Evolutionary conservation across 345 rosid genomes (phyloP), one percentile per base, ranked within the genome.

Genomic region (Carallia brachiata): DNA sequence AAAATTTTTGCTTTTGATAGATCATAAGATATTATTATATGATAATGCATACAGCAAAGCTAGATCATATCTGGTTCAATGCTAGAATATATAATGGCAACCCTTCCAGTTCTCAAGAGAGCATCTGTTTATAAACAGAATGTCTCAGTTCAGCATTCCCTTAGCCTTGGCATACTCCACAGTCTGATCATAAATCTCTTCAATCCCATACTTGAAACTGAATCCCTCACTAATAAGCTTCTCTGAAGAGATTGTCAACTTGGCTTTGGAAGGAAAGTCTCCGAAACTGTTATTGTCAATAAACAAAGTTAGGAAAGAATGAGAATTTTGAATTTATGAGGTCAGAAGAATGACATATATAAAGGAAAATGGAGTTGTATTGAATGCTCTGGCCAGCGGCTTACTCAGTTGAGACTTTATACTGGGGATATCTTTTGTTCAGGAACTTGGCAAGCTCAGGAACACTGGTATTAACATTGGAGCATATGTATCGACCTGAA

Each of bases 401-500:
- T 80, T 90, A 90, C 99, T 92, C 89, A 2, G 92, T 85, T 4
- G 85, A 79, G 71, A 86, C 79, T 61, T 84, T 63, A 76, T 84
- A 86, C 36, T 89, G 77, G 10, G 96, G 96, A 70, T 87, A 90
- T 85, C 89, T 76, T 57, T 78, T 61, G 73, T 68, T 75, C 65
- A 92, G 89, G 84, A 92, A 82, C 75, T 71, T 71, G 12, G 92
- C 90, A 56, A 87, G 80, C 75, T 82, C 83, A 13, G 88, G 88
- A 70, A 90, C 81, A 74, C 87, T 84, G 67, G 97, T 78, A 69
- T 92, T 94, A 48, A 63, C 73, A 69, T 80, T 76, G 77, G 90
- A 86, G 61, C 95, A 91, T 36, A 89, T 80, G 73, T 88, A 94
- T 13, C 97, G 89, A 62, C 95, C 97, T 2, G 88, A 87, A 66